Conservation (phyloP, 306 rosid genomes). For the Corylus avellana region DNA sequence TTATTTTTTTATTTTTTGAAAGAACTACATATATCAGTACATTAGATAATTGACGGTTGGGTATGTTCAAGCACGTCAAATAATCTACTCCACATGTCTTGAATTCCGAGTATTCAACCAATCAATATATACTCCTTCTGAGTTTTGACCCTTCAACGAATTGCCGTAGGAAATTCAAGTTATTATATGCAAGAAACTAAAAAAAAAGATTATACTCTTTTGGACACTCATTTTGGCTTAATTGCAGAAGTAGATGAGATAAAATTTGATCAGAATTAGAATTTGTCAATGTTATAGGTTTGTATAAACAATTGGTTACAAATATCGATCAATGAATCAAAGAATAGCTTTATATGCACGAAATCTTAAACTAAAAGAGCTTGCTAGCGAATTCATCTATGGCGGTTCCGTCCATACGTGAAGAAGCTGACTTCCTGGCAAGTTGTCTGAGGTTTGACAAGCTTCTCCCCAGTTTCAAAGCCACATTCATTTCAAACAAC, state of each 20-base stretch:
- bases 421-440: constrained; percentile 47
- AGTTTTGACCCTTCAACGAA: no score
- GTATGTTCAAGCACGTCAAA: neutral
- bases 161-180: no score
- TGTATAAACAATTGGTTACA: constrained; percentile 3
- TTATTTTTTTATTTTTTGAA: no score
- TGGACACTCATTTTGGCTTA: no score
- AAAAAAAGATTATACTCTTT: no score
- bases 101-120: no score
- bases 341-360: neutral
- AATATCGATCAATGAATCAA: neutral
- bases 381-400: constrained; percentile 72
- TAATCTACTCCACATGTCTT: neutral
- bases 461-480: constrained; percentile 68
- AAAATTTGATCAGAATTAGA: neutral
- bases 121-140: no score
- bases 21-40: no score
- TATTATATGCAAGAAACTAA: no score
- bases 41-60: no score
- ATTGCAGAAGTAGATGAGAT: no score
- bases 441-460: constrained; percentile 51
- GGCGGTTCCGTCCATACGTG: constrained; percentile 35
- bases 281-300: neutral
- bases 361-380: constrained; percentile 33
- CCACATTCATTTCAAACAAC: constrained; percentile 59